Base-by-base conservation (phyloP, 345 rosid genomes). In the Euphorbia tirucalli region DNA sequence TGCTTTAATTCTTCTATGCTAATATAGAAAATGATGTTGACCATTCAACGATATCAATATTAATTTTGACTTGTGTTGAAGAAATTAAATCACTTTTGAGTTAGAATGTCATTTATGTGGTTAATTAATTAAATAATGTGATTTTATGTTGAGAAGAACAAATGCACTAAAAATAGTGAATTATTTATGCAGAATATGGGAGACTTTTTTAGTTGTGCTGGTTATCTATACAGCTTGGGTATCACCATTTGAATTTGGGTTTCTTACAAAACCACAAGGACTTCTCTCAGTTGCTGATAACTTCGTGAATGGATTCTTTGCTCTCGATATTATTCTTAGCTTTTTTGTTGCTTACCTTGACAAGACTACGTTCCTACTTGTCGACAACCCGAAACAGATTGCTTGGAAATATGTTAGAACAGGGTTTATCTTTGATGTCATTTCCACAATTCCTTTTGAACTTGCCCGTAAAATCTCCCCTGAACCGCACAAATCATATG, bases 201-300 rank as follows among this genome's bases (percentile, higher is more conserved):
- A 89, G 76, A 83, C 89, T 5, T 86, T 71, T 76, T 89, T 95
- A 21, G 87, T 90, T 65, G 57, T 88, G 78, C 87, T 95, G 46
- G 98, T 90, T 43, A 65, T 85, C 44, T 95, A 95, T 62, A 90
- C 97, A 0, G 96, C 97, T 67, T 95, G 99, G 99, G 97, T 80
- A 18, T 92, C 97, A 0, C 99, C 99, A 2, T 95, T 92, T 32
- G 97, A 95, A 73, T 89, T 92, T 61, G 98, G 97, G 30, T 92
- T 95, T 83, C 79, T 95, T 50, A 74, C 54, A 27, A 84, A 82
- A 79, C 88, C 92, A 13, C 75, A 70, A 2, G 70, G 75, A 68
- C 84, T 83, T 19, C 90, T 95, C 50, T 78, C 98, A 24, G 74
- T 90, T n/a, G 58, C 73, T 13, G 98, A 95, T 55, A 89, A 95